Percentiles rank a stretch among this genome's conserved stretches.
Conservation (phyloP, 2,329 filamentous ascomycete genomes). For the Coleophoma eucalyptorum region DNA sequence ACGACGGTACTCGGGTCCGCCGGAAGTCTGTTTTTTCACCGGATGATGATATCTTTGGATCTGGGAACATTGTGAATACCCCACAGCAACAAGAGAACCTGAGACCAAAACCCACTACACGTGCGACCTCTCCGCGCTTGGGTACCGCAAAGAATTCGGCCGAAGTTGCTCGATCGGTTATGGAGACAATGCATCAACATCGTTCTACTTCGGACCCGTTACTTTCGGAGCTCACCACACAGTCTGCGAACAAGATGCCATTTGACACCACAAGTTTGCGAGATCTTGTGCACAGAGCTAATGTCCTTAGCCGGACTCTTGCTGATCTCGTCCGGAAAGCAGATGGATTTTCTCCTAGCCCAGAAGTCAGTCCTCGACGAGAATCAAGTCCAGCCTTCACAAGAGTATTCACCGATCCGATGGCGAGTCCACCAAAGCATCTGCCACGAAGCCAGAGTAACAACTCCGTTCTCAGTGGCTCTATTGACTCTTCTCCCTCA, state of each 20-base stretch:
- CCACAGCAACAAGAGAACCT: conserved; percentile 31
- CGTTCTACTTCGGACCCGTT: conserved; percentile 37
- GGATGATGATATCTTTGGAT: conserved; percentile 62
- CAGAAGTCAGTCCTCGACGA: conserved; percentile 42
- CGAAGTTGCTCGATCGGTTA: conserved; percentile 54
- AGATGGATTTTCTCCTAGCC: conserved; percentile 54
- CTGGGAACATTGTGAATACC: conserved; percentile 13
- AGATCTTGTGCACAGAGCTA: conserved; percentile 59
- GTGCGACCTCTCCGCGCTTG: conserved; percentile 17
- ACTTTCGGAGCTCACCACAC: conserved; percentile 19
- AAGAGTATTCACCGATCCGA: conserved; percentile 60
- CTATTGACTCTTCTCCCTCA: conserved; percentile 49
- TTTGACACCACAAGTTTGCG: conserved; percentile 69
- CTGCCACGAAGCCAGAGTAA: conserved; percentile 49
- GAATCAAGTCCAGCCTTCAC: conserved; percentile 67
- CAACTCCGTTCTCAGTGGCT: conserved; percentile 46
- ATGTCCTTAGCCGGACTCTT: conserved; percentile 53
- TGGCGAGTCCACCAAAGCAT: conserved; percentile 49
- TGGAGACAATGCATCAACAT: conserved; percentile 59
- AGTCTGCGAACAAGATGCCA: conserved; percentile 47
- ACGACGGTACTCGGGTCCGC: conserved; percentile 47
- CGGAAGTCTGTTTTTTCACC: conserved; percentile 61
- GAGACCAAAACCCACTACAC: conserved; percentile 13
- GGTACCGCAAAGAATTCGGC: conserved; percentile 30
- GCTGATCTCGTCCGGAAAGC: conserved; percentile 56